Conservation (phyloP, 2,329 filamentous ascomycete genomes). For the Trichophyton rubrum region DNA sequence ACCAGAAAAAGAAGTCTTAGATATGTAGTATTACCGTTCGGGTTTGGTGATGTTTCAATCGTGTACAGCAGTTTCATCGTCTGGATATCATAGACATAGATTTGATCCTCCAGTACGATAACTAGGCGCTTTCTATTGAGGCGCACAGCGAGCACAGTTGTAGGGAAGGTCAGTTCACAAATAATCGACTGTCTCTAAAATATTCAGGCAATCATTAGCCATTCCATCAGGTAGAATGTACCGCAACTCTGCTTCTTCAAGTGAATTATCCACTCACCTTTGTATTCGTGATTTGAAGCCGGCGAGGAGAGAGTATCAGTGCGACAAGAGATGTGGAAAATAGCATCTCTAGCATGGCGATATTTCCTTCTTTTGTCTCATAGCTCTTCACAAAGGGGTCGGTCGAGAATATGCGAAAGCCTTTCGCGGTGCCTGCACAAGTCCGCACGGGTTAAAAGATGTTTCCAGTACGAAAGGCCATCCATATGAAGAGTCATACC, state of each 20-base stretch:
- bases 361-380: constrained; percentile 87
- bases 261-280: constrained; percentile 46
- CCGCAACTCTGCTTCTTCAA: neutral
- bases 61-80: constrained; percentile 94
- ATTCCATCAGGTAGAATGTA: neutral
- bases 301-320: constrained; percentile 77
- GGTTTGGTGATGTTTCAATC: constrained; percentile 88
- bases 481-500: constrained; percentile 43
- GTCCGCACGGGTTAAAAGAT: constrained; percentile 12
- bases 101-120: constrained; percentile 87
- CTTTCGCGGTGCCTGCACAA: constrained; percentile 68
- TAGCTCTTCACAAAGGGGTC: constrained; percentile 93
- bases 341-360: constrained; percentile 94
- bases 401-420: constrained; percentile 92
- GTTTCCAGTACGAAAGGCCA: neutral
- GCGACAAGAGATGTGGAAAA: constrained; percentile 96
- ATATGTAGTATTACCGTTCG: constrained; percentile 44
- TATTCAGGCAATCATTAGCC: neutral
- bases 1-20: neutral
- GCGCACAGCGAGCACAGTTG: constrained; percentile 85
- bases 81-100: constrained; percentile 96
- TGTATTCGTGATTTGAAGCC: constrained; percentile 93
- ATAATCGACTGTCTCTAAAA: constrained; percentile 63
- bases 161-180: constrained; percentile 96
- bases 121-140: constrained; percentile 89